Evolutionary conservation across 306 rosid species (phyloP), one percentile per base, ranked within the genome.

Genomic region (Cicer yamashitae): DNA sequence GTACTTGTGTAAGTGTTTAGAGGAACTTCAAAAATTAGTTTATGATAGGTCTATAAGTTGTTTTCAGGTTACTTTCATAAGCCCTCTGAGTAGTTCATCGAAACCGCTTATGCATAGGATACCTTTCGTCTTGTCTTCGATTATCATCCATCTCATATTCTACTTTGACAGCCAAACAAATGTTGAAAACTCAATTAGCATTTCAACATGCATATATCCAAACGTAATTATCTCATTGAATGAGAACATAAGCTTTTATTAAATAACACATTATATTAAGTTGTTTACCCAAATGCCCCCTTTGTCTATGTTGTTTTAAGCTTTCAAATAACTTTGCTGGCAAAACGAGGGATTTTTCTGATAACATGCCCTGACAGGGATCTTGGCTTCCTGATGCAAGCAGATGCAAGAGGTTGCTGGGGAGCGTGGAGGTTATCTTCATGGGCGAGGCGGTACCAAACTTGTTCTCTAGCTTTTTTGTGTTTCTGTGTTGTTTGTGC

Each of bases 331-430:
- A 47, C 6, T 56, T 81, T 82, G 54, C 46, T 44, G 44, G 78
- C 80, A 73, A 45, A 22, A 66, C 48, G 85, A 51, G 87, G 78
- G 80, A 71, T 87, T 83, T 88, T 80, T 82, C 98, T 94, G 91
- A 91, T 91, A 94, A 94, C 98, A 68, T 86, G 96, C 91, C 98
- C 98, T 72, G 97, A 89, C 97, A 94, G 98, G 98, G 98, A 94
- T 83, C 45, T 82, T 90, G 96, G 97, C 93, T 81, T 91, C 84
- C 86, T 85, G 84, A 91, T 87, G 80, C 84, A 82, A 82, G 84
- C 97, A 94, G 96, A 94, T 94, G 98, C 98, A 94, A 86, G 98
- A 94, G 84, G 98, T 94, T 84, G 96, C 98, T 60, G 98, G 98
- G 81, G 98, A 91, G 83, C 94, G 98, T 74, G 98, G 98, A 69